Percentiles rank a stretch among this genome's conserved stretches.
Evolutionary conservation across 306 rosid species (phyloP).

Genomic region (Comarum palustre): DNA sequence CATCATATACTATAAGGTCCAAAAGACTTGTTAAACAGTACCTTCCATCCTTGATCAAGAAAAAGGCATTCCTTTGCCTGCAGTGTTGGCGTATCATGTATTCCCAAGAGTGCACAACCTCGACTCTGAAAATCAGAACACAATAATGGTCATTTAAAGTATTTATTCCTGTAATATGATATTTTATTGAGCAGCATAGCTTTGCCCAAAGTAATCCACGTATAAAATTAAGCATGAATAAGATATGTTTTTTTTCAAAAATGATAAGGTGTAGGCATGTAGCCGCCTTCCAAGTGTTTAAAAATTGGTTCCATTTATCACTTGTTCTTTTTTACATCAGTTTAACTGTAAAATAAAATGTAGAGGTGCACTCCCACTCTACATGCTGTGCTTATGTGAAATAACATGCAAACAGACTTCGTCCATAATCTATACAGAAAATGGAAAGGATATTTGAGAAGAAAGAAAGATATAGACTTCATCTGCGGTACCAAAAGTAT

Average conservation of each 20-base stretch:
- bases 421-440: background rate
- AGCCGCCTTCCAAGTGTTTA: slow-evolving; percentile 4
- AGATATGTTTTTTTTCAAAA: background rate
- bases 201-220: background rate
- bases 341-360: background rate
- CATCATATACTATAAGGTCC: background rate
- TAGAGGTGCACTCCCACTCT: background rate
- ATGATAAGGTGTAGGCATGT: background rate
- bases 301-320: background rate
- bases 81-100: slow-evolving; percentile 25
- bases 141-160: background rate
- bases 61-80: slow-evolving; percentile 73
- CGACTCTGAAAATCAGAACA: slow-evolving; percentile 22
- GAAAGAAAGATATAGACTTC: background rate
- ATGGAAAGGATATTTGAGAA: background rate
- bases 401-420: background rate
- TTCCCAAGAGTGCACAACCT: slow-evolving; percentile 24
- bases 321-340: background rate
- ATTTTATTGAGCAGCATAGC: background rate
- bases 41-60: slow-evolving; percentile 93
- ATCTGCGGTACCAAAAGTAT: background rate
- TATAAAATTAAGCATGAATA: background rate
- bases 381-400: background rate
- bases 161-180: background rate
- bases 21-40: slow-evolving; percentile 22